These are phyloP conservation scores for Saccharomycopsis oosterbeekiorum DNA, from an alignment of 805 yeast genomes.

Conservation along the genomic window DNA sequence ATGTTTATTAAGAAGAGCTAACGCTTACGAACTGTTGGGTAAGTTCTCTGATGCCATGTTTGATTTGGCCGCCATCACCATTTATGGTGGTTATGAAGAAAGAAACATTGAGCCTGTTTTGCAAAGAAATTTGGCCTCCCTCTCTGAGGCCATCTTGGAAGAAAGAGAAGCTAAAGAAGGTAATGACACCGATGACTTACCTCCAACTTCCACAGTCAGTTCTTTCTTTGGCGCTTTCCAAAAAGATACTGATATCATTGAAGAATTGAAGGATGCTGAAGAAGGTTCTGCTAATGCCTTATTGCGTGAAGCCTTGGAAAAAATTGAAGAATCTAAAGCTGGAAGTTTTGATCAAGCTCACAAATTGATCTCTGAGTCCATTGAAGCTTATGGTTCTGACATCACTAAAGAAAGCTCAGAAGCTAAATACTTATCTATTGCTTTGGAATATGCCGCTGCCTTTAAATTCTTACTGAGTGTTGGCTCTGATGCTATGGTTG, in stretches of 20 bases:
- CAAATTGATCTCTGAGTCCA: conserved; percentile 44
- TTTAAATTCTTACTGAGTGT: conserved; percentile 76
- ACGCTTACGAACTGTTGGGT: conserved; percentile 78
- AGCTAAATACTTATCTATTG: conserved; percentile 46
- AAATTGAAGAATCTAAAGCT: conserved; percentile 36
- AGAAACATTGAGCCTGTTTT: conserved; percentile 68
- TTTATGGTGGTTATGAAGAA: conserved; percentile 75
- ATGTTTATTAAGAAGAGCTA: conserved; percentile 87
- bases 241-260: conserved; percentile 42
- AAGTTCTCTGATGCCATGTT: conserved; percentile 76
- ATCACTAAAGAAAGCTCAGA: conserved; percentile 22
- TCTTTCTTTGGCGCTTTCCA: conserved; percentile 86
- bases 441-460: conserved; percentile 76
- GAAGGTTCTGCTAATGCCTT: conserved; percentile 53
- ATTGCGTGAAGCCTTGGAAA: conserved; percentile 54
- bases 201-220: conserved; percentile 73
- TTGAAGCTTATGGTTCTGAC: conserved; percentile 31
- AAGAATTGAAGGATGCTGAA: conserved; percentile 39
- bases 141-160: conserved; percentile 63
- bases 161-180: conserved; percentile 36
- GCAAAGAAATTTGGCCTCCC: conserved; percentile 78
- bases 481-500: conserved; percentile 50
- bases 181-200: conserved; percentile 31
- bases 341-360: conserved; percentile 32
- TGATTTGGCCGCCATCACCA: conserved; percentile 82